Evolutionary conservation across 1,284 basidiomycete genomes (phyloP).

Genomic region (Mycosarcoma maydis): DNA sequence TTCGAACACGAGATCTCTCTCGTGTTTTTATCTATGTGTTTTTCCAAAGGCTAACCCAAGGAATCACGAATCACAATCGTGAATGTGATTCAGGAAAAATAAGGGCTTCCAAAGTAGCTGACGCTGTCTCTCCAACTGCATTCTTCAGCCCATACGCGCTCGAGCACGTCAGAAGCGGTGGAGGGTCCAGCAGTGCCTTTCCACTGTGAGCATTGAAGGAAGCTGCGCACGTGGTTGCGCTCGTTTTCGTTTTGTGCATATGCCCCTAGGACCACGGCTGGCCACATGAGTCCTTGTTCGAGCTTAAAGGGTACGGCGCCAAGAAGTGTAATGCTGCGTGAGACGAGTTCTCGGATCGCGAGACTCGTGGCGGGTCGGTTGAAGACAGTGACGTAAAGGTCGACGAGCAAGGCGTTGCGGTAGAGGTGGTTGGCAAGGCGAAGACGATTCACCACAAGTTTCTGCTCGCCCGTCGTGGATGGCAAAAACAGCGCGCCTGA

Average conservation of each 20-base stretch:
- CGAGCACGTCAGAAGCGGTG: conserved; percentile 23
- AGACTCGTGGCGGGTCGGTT: conserved; percentile 25
- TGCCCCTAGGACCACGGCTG: conserved; percentile 30
- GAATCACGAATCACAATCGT: too few relatives aligned
- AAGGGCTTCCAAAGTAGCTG: conserved; percentile 40
- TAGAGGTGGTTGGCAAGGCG: conserved; percentile 40
- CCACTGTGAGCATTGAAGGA: conserved; percentile 24
- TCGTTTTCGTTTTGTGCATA: conserved; percentile 18
- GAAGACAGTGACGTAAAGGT: conserved; percentile 42
- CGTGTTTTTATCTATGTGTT: too few relatives aligned
- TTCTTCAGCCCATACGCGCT: conserved; percentile 32
- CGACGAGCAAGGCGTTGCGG: conserved; percentile 40
- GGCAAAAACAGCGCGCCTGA: conserved; percentile 28
- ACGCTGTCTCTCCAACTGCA: conserved; percentile 37
- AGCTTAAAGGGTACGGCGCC: conserved; percentile 21
- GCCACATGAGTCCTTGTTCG: conserved; percentile 40
- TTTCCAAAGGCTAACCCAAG: too few relatives aligned
- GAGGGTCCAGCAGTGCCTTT: conserved; percentile 18
- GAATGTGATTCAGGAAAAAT: conserved; percentile 19
- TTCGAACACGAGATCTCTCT: too few relatives aligned
- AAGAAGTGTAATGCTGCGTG: conserved; percentile 26
- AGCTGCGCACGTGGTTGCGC: conserved; percentile 15
- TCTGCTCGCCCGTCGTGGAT: conserved; percentile 2
- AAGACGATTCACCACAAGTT: conserved; percentile 35
- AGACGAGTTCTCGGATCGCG: conserved; percentile 25